Base-by-base conservation (phyloP, 1,284 basidiomycete genomes). In the Volvariella surrecta region DNA sequence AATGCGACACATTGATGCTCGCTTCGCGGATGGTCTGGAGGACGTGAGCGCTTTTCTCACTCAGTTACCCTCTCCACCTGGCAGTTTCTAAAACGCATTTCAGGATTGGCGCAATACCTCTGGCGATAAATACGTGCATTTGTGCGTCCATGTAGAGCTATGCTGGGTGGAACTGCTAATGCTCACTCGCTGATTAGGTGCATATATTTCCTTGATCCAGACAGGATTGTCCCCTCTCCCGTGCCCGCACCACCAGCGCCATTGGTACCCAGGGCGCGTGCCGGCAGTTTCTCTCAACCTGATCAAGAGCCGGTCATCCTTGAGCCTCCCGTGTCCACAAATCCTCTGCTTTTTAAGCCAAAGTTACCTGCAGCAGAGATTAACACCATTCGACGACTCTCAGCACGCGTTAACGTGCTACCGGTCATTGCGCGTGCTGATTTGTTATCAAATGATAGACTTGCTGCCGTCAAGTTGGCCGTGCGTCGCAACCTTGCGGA, bases 401-500 rank as follows among this genome's bases (percentile, higher is more conserved):
- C 92, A 58, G 77, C 81, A 53, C 85, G 91, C 57, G 92, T 96
- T 64, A 97, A 97, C 66, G 81, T 97, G 45, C 86, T 97, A 51
- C 93, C 94, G 45, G 89, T 97, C 54, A 86, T 97, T 54, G 89
- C 92, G 50, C 85, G 91, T 56, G 84, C 90, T 37, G 94, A 97
- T 67, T 82, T 84, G 44, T 74, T 97, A 54, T 91, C 91, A 41
- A 93, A 93, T 61, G 92, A 96, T 56, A 78, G 83, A 47, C 73
- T 90, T 43, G 73, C 75, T 37, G 75, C 76, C 45, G 74, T 89
- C 60, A 88, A 89, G 62, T 63, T 79, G 54, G 87, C 83, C 48
- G 73, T 90, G 54, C 75, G 84, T 52, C 66, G 77, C 53, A 85
- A 88, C 64, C 70, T 90, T 39, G 83, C 82, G 19, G 76, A 79